Evolutionary conservation across 768 basidiomycete species (phyloP).

Genomic region (Hemileccinum impolitum): DNA sequence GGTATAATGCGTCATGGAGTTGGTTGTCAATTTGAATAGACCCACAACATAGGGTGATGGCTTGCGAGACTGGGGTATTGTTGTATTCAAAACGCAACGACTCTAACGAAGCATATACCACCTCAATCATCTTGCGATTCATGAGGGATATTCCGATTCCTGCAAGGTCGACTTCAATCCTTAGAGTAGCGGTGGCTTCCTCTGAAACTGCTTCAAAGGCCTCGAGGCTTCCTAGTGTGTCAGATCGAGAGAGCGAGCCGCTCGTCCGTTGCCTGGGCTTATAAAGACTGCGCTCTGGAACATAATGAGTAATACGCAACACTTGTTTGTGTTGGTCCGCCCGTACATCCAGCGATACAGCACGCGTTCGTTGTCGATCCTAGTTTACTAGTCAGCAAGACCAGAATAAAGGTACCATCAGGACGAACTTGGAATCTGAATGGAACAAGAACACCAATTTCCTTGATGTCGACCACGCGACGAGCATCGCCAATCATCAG

Average conservation of each 20-base stretch:
- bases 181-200: slow-evolving; percentile 63
- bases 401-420: background rate
- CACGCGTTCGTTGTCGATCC: slow-evolving; percentile 55
- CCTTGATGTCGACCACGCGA: slow-evolving; percentile 84
- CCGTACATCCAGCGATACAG: slow-evolving; percentile 87
- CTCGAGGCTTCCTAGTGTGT: slow-evolving; percentile 66
- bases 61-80: slow-evolving; percentile 73
- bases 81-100: slow-evolving; percentile 81
- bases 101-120: slow-evolving; percentile 81
- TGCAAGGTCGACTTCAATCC: slow-evolving; percentile 71
- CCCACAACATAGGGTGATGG: slow-evolving; percentile 78
- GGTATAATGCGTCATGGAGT: slow-evolving; percentile 91
- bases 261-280: slow-evolving; percentile 62
- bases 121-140: slow-evolving; percentile 83
- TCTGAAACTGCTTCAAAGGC: slow-evolving; percentile 84
- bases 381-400: slow-evolving; percentile 21
- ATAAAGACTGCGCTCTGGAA: slow-evolving; percentile 82
- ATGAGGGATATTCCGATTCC: slow-evolving; percentile 92
- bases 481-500: slow-evolving; percentile 59
- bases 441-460: slow-evolving; percentile 88
- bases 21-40: slow-evolving; percentile 96
- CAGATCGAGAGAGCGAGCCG: slow-evolving; percentile 51
- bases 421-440: slow-evolving; percentile 75
- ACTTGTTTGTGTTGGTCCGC: slow-evolving; percentile 86
- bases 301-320: slow-evolving; percentile 83